Percentiles rank a stretch among this genome's conserved stretches.
Conservation (phyloP, 768 basidiomycete genomes). For the Lactarius pseudohatsudake region DNA sequence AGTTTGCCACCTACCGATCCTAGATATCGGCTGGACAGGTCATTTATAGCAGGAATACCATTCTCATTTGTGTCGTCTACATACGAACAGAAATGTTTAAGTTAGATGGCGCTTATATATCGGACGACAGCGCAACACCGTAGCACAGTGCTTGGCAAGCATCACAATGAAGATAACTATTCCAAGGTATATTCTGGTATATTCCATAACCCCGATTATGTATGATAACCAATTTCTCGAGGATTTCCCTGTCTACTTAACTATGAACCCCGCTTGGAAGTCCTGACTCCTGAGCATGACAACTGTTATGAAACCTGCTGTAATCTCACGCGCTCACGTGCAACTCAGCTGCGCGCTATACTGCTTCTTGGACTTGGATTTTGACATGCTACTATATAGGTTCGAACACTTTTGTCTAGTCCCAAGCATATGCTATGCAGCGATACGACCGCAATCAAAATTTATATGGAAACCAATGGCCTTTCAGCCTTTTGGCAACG, state of each 20-base stretch:
- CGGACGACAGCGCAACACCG: neutral
- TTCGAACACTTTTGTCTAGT: neutral
- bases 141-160: no score
- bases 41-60: neutral
- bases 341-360: no score
- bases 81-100: neutral
- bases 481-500: constrained; percentile 54
- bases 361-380: no score
- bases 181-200: no score
- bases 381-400: neutral
- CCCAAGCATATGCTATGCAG: neutral
- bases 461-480: constrained; percentile 67
- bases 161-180: no score
- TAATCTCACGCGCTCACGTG: no score
- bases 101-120: neutral
- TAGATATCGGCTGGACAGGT: constrained; percentile 14
- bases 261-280: no score
- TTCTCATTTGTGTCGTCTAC: neutral
- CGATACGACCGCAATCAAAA: constrained; percentile 38
- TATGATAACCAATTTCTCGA: no score
- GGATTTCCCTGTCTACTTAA: no score
- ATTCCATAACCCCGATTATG: no score
- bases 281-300: no score
- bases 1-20: constrained; percentile 46
- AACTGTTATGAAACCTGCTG: no score